A percentile compares a stretch with the other conserved stretches of the same genome.
These are phyloP conservation scores for Quillaja saponaria DNA, from an alignment of 306 rosid genomes.

Conservation along the genomic window DNA sequence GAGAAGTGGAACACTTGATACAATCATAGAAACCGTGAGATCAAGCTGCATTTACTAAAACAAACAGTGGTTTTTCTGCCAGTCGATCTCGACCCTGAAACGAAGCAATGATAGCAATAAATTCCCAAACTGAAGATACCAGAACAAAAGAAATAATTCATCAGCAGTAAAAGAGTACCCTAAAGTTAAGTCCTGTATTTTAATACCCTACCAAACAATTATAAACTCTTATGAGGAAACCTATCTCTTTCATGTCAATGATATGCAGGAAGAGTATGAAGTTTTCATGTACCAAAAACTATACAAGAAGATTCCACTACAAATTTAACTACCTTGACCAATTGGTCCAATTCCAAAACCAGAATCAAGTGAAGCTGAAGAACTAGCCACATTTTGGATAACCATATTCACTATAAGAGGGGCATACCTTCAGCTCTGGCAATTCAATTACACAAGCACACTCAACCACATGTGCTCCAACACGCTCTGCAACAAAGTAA, in stretches of 20 bases:
- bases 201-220: background rate
- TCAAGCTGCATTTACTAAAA: slow-evolving; percentile 61
- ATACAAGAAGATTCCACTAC: too few relatives aligned
- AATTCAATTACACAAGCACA: slow-evolving; percentile 93
- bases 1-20: slow-evolving; percentile 29
- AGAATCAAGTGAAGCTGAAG: slow-evolving; percentile 23
- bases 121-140: background rate
- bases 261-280: slow-evolving; percentile 10
- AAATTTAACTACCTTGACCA: too few relatives aligned
- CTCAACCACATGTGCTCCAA: slow-evolving; percentile 77
- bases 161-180: background rate
- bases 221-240: too few relatives aligned
- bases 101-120: slow-evolving; percentile 23
- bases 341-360: too few relatives aligned
- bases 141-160: background rate
- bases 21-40: slow-evolving; percentile 23
- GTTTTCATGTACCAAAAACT: background rate
- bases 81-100: slow-evolving; percentile 82
- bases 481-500: slow-evolving; percentile 67
- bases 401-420: slow-evolving; percentile 5
- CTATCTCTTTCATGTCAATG: background rate
- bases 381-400: slow-evolving; percentile 11
- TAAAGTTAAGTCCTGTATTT: background rate
- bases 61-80: slow-evolving; percentile 70
- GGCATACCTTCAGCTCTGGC: slow-evolving; percentile 77